These are phyloP conservation scores for Cryptococcus sp. DNA, from an alignment of 1,284 basidiomycete species.

Conservation along the genomic window DNA sequence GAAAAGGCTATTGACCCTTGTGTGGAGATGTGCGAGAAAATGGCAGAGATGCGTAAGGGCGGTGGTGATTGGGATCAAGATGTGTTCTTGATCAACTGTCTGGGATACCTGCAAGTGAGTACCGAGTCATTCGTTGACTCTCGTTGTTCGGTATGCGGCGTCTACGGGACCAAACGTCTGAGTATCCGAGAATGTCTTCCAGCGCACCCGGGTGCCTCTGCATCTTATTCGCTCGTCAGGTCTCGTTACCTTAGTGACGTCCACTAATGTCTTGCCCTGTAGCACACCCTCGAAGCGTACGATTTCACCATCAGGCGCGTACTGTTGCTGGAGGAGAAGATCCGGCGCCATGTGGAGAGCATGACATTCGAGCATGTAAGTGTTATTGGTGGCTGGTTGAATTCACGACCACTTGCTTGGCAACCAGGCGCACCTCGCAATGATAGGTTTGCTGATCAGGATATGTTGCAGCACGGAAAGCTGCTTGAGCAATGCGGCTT, in stretches of 20 bases:
- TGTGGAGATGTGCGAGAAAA: conserved; percentile 69
- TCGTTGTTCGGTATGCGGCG: no score
- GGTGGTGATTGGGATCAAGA: conserved; percentile 69
- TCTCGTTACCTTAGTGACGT: no score
- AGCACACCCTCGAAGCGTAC: conserved; percentile 72
- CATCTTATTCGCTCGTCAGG: no score
- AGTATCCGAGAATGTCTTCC: no score
- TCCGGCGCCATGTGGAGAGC: conserved; percentile 64
- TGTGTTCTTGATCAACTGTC: conserved; percentile 80
- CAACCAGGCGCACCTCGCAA: neutral
- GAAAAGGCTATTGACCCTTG: conserved; percentile 81
- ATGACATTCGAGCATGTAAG: conserved; percentile 81
- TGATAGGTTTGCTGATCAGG: neutral
- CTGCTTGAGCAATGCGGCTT: conserved; percentile 75
- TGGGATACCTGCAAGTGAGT: conserved; percentile 72
- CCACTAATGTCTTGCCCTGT: no score
- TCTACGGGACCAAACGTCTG: no score
- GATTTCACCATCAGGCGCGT: conserved; percentile 69
- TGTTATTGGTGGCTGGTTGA: conserved; percentile 18
- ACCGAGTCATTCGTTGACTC: neutral
- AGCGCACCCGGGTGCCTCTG: no score
- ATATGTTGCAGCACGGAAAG: conserved; percentile 62
- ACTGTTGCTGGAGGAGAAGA: conserved; percentile 61
- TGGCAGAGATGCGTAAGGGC: conserved; percentile 64
- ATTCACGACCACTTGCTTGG: no score